Percentiles rank a stretch among this genome's conserved stretches.
phyloP scores from a whole-genome alignment of 1,284 basidiomycete genomes.

The Puccinia polysora region DNA sequence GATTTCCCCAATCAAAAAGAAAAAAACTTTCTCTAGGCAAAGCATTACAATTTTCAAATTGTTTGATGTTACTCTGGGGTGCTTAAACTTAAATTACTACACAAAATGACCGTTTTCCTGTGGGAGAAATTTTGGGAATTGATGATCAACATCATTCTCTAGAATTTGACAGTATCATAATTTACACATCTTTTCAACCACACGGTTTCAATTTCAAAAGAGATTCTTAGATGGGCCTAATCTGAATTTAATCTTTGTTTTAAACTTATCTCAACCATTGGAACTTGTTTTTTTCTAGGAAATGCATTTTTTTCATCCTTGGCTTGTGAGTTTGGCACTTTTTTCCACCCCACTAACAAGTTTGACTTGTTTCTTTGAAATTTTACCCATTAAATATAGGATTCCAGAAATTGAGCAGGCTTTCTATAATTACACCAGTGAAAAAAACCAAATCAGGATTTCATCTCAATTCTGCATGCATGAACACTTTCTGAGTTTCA shows the following conservation, averaged over 20 bases:
- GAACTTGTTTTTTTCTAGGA: conserved; percentile 13
- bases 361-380: neutral
- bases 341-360: neutral
- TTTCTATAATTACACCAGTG: conserved; percentile 47
- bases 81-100: conserved; percentile 18
- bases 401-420: conserved; percentile 51
- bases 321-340: neutral
- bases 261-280: conserved; percentile 10
- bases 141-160: too few relatives aligned
- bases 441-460: conserved; percentile 47
- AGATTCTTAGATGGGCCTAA: conserved; percentile 13
- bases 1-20: conserved; percentile 58
- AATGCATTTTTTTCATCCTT: conserved; percentile 7
- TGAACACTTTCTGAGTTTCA: too few relatives aligned
- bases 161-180: conserved; percentile 46
- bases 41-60: conserved; percentile 29
- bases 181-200: conserved; percentile 51
- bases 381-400: neutral
- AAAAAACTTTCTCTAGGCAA: conserved; percentile 35
- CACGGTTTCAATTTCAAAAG: conserved; percentile 48
- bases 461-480: conserved; percentile 45
- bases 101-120: neutral
- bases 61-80: conserved; percentile 22
- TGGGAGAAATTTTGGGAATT: neutral
- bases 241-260: conserved; percentile 32